A percentile compares a stretch with the other conserved stretches of the same genome.
Conservation (phyloP, 2,329 filamentous ascomycete genomes). For the Alternaria brassicicola region DNA sequence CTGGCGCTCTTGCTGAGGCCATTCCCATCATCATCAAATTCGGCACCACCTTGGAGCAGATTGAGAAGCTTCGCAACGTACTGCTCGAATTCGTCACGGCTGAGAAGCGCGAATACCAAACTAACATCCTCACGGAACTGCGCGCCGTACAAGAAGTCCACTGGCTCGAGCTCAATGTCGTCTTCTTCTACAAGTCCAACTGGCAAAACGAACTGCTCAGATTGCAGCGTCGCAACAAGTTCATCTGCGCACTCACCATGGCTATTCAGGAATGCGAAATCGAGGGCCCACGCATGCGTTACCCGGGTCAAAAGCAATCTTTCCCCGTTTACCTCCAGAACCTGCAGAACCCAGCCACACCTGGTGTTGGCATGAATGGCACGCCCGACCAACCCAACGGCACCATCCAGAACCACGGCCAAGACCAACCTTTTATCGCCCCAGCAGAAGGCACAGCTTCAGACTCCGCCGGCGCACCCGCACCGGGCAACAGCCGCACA, state of each 20-base stretch:
- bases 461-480: background rate
- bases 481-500: conserved; percentile 37
- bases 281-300: conserved; percentile 78
- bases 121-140: conserved; percentile 85
- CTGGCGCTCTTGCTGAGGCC: conserved; percentile 84
- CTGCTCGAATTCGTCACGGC: conserved; percentile 81
- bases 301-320: conserved; percentile 69
- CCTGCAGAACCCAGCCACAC: conserved; percentile 53
- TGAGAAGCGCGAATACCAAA: conserved; percentile 89
- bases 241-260: conserved; percentile 88
- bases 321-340: conserved; percentile 70
- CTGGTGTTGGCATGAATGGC: conserved; percentile 51
- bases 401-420: conserved; percentile 41
- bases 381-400: conserved; percentile 55
- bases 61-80: conserved; percentile 78
- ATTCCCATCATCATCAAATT: conserved; percentile 86
- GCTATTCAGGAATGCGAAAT: conserved; percentile 84
- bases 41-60: conserved; percentile 81
- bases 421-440: conserved; percentile 53
- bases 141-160: conserved; percentile 80
- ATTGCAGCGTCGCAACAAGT: conserved; percentile 89
- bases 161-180: conserved; percentile 84
- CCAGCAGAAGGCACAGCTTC: conserved; percentile 31
- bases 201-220: conserved; percentile 94
- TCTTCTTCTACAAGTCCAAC: conserved; percentile 98